Base-by-base conservation (phyloP, 2,329 filamentous ascomycete genomes). In the Cladosporium sp. region DNA sequence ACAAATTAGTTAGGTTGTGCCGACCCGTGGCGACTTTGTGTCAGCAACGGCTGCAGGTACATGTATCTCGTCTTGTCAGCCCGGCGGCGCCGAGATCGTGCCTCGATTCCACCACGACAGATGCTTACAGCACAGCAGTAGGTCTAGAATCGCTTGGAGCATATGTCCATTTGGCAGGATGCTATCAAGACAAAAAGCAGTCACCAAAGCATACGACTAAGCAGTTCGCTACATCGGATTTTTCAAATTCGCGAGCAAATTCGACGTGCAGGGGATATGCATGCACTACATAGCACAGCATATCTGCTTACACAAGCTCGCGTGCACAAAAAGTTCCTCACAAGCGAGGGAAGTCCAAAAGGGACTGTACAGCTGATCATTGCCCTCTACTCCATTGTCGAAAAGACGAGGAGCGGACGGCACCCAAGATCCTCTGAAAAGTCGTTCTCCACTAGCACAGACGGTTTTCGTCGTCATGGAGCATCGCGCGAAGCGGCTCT, bases 391-490 rank as follows among this genome's bases (percentile, higher is more conserved):
- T 72, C 71, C 76, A 78, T 71, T 61, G 69, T 66, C 64, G 54
- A 41, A 41, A 63, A 57, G 68, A 69, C 64, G 67, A 71, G 58
- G 59, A 66, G 65, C 65, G 69, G 71, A 76, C 74, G 74, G 75
- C 76, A 78, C 76, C 76, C 76, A 78, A 75, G 72, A 77, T 75
- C 76, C 73, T 75, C 75, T 74, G 71, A 58, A 24, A 58, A 64
- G 47, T 76, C 70, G 60, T 67, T 78, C 76, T 77, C 71, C 76
- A 77, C 76, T 77, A 69, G 72, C 71, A 74, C 75, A 74, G 75
- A 77, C 75, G 75, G 75, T 77, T 77, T 77, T 75, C 74, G 75
- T 76, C 72, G 72, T 78, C 76, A 77, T 78, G 76, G 75, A 77
- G 76, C 75, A 74, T 71, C 75, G 68, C 74, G 72, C 70, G 69